Evolutionary conservation across 2,329 filamentous ascomycete genomes (phyloP).

Genomic region (Neopestalotiopsis rosae): DNA sequence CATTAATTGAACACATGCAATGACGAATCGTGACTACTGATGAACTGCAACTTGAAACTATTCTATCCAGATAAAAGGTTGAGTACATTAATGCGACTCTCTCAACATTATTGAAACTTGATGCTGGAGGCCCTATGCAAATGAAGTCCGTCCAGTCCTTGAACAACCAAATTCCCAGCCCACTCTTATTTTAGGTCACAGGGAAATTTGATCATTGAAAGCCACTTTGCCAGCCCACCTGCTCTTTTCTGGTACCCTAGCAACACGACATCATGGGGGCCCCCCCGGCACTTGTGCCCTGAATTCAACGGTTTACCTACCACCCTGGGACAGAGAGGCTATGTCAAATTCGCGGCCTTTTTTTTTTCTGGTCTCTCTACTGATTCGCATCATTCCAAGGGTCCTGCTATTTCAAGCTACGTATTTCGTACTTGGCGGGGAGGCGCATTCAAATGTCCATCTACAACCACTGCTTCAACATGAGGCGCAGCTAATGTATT

Average conservation of each 20-base stretch:
- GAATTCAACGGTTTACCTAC: background rate
- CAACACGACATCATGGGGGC: background rate
- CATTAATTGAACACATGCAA: too few relatives aligned
- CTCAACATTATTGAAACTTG: background rate
- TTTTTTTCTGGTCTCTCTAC: background rate
- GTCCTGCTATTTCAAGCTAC: slow-evolving; percentile 1
- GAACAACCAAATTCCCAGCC: background rate
- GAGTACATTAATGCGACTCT: background rate
- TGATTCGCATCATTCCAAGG: background rate
- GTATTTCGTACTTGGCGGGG: background rate
- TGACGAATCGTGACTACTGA: too few relatives aligned
- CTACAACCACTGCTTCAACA: background rate
- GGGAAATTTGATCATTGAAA: background rate
- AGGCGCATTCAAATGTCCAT: background rate
- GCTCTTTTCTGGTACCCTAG: background rate
- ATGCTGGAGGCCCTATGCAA: background rate
- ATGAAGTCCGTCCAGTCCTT: too few relatives aligned
- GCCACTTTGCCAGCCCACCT: background rate
- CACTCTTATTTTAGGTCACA: background rate
- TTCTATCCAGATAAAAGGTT: too few relatives aligned
- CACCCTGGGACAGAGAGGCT: background rate
- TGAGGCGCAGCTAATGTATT: background rate
- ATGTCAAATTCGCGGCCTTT: background rate
- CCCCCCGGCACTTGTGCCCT: background rate
- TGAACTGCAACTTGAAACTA: too few relatives aligned